A percentile compares a stretch with the other conserved stretches of the same genome.
These are phyloP conservation scores for Apiotrichum veenhuisii DNA, from an alignment of 1,284 basidiomycete genomes.

Conservation along the genomic window DNA sequence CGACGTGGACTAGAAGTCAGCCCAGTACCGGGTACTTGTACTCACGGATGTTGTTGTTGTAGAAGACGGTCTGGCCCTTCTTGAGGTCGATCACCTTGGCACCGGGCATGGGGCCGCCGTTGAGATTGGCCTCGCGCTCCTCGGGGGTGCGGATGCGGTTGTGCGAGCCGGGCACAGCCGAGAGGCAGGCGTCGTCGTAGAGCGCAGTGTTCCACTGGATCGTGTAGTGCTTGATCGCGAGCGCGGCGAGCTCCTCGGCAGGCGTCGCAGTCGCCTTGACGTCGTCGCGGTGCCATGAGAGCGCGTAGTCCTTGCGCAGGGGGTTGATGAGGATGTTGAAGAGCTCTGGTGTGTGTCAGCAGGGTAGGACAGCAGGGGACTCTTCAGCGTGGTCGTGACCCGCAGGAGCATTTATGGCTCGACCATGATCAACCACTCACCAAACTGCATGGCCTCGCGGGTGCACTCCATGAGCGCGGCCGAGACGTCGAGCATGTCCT, in stretches of 20 bases:
- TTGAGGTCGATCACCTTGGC: slow-evolving; percentile 60
- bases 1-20: slow-evolving; percentile 21
- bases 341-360: slow-evolving; percentile 55
- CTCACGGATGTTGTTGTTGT: slow-evolving; percentile 76
- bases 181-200: slow-evolving; percentile 69
- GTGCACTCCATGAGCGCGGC: slow-evolving; percentile 58
- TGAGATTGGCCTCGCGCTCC: slow-evolving; percentile 59
- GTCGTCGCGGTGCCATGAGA: slow-evolving; percentile 81
- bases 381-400: too few species aligned
- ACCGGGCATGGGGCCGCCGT: slow-evolving; percentile 66
- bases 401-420: background rate
- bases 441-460: slow-evolving; percentile 64
- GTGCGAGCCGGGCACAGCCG: slow-evolving; percentile 69
- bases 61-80: slow-evolving; percentile 73
- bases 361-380: too few species aligned
- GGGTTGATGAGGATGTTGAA: slow-evolving; percentile 79
- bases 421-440: too few species aligned
- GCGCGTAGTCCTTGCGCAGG: slow-evolving; percentile 61
- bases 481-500: slow-evolving; percentile 55
- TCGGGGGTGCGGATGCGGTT: slow-evolving; percentile 57
- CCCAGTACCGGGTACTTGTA: background rate
- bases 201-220: slow-evolving; percentile 83
- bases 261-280: slow-evolving; percentile 60
- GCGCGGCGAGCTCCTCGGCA: slow-evolving; percentile 62
- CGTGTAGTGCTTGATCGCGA: slow-evolving; percentile 63